These are phyloP conservation scores for Vigna hirtella DNA, from an alignment of 306 rosid species.

Conservation along the genomic window DNA sequence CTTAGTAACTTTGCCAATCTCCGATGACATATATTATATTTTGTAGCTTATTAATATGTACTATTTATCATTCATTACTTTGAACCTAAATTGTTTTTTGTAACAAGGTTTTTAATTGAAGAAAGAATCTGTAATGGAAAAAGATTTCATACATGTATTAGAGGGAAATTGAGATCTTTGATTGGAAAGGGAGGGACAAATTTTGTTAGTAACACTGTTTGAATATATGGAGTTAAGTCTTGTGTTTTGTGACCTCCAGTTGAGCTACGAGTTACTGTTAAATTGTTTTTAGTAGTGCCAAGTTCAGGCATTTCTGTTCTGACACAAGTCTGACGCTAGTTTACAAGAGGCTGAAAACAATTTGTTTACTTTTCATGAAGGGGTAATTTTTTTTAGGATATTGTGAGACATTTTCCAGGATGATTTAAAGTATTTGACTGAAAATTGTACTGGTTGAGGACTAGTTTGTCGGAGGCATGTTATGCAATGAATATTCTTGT, in stretches of 20 bases:
- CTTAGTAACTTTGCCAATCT: not conserved
- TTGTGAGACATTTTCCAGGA: not conserved
- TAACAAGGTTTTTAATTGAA: not conserved
- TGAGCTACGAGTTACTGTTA: not conserved
- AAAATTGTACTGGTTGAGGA: no score
- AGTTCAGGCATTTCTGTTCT: not conserved
- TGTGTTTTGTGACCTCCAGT: not conserved
- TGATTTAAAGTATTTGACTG: constrained; percentile 3
- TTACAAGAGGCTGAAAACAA: not conserved
- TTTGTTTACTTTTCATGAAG: constrained; percentile 17
- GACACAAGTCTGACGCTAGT: not conserved
- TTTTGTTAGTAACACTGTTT: not conserved
- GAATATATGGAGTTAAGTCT: not conserved
- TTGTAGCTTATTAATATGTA: constrained; percentile 7
- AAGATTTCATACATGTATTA: no score
- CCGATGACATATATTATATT: not conserved
- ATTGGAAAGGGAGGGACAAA: not conserved
- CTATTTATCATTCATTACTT: constrained; percentile 14
- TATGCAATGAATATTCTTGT: not conserved
- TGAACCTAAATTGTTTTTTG: not conserved
- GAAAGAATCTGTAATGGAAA: not conserved
- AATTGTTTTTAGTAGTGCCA: not conserved
- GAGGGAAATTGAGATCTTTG: not conserved
- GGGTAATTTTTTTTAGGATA: not conserved
- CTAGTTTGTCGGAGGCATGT: not conserved